Conservation (phyloP, 352 stramenopile species). For the Phytophthora tentaculata region DNA sequence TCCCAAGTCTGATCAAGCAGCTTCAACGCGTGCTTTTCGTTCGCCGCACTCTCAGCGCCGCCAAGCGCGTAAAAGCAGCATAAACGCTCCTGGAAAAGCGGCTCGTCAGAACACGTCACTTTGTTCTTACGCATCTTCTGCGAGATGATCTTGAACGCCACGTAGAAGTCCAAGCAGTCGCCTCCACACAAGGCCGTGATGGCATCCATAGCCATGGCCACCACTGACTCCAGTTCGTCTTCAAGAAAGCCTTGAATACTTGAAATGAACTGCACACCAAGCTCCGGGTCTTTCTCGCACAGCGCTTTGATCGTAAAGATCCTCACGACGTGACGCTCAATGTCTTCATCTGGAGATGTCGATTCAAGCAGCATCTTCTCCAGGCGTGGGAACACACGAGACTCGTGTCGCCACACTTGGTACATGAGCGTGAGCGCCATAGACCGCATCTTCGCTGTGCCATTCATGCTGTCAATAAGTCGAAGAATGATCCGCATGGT, state of each 20-base stretch:
- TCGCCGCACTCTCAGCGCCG: slow-evolving; percentile 40
- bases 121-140: slow-evolving; percentile 76
- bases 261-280: slow-evolving; percentile 73
- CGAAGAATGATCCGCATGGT: slow-evolving; percentile 81
- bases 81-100: slow-evolving; percentile 64
- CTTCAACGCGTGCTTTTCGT: slow-evolving; percentile 51
- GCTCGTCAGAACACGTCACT: slow-evolving; percentile 47
- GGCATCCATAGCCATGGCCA: slow-evolving; percentile 68
- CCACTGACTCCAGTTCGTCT: slow-evolving; percentile 54
- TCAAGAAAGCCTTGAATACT: slow-evolving; percentile 66
- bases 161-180: slow-evolving; percentile 81
- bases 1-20: slow-evolving; percentile 63
- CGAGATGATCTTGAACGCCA: slow-evolving; percentile 76
- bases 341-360: slow-evolving; percentile 24
- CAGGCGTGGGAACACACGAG: slow-evolving; percentile 68
- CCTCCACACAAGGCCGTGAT: slow-evolving; percentile 59
- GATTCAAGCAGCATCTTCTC: slow-evolving; percentile 58
- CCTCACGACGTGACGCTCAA: slow-evolving; percentile 52
- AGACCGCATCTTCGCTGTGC: slow-evolving; percentile 33
- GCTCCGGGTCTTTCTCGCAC: slow-evolving; percentile 68
- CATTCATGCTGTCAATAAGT: slow-evolving; percentile 68
- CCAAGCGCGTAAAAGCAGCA: slow-evolving; percentile 63
- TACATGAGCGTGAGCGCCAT: slow-evolving; percentile 67
- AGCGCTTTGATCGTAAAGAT: slow-evolving; percentile 70
- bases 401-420: slow-evolving; percentile 69